phyloP scores from a whole-genome alignment of 345 rosid species.

The Combretum micranthum region DNA sequence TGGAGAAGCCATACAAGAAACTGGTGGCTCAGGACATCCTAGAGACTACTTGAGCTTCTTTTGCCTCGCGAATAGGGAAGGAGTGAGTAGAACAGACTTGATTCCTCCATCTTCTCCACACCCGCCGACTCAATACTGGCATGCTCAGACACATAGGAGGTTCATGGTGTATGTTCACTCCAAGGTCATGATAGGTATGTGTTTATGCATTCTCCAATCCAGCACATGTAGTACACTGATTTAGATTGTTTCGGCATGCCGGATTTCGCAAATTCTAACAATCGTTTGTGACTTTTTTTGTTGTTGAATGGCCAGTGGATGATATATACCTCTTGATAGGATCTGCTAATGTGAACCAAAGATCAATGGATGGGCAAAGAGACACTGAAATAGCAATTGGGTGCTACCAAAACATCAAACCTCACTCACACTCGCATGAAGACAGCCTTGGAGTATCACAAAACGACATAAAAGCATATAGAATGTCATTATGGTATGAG shows the following conservation, averaged over 20 bases:
- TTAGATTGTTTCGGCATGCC: too few species aligned
- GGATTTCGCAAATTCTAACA: not conserved
- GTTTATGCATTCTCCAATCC: too few species aligned
- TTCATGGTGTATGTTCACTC: slow-evolving; percentile 94
- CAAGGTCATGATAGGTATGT: slow-evolving; percentile 87
- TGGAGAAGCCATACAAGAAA: slow-evolving; percentile 59
- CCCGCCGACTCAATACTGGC: slow-evolving; percentile 61
- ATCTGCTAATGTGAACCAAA: slow-evolving; percentile 78
- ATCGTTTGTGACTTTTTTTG: not conserved
- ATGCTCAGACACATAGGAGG: slow-evolving; percentile 70
- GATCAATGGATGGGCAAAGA: slow-evolving; percentile 83
- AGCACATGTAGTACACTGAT: not conserved
- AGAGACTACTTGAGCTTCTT: slow-evolving; percentile 79
- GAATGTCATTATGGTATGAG: slow-evolving; percentile 72
- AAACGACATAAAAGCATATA: slow-evolving; percentile 36
- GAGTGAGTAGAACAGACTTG: slow-evolving; percentile 40
- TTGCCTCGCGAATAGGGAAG: slow-evolving; percentile 88
- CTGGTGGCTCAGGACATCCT: slow-evolving; percentile 44
- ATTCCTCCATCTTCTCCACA: slow-evolving; percentile 48
- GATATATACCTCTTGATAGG: slow-evolving; percentile 61
- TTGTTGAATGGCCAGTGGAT: slow-evolving; percentile 81
- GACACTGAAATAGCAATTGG: slow-evolving; percentile 91
- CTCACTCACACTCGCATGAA: too few species aligned
- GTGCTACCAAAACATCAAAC: slow-evolving; percentile 37
- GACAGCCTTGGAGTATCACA: slow-evolving; percentile 2